These are phyloP conservation scores for Pyrus bretschneideri DNA, from an alignment of 306 rosid genomes.

Conservation along the genomic window DNA sequence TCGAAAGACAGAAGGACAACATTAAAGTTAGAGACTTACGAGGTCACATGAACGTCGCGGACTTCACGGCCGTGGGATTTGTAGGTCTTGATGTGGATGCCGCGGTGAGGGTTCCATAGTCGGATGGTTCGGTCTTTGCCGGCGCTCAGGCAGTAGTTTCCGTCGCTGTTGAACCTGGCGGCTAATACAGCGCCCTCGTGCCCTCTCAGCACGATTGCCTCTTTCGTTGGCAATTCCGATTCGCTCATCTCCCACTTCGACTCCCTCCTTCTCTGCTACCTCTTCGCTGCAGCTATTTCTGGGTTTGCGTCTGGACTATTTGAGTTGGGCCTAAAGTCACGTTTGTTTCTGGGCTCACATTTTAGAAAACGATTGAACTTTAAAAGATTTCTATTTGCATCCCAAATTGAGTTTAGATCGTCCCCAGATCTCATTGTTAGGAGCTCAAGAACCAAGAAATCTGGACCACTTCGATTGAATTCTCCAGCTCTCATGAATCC, in stretches of 20 bases:
- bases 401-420: no score
- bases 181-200: constrained; percentile 83
- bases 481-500: no score
- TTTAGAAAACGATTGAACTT: no score
- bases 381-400: no score
- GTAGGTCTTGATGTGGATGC: constrained; percentile 85
- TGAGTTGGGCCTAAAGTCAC: background rate
- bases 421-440: no score
- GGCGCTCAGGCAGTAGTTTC: constrained; percentile 68
- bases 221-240: constrained; percentile 54
- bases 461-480: no score
- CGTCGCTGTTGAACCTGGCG: constrained; percentile 71
- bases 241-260: constrained; percentile 36
- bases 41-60: constrained; percentile 76
- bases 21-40: constrained; percentile 20
- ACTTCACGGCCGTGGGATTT: constrained; percentile 91
- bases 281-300: background rate
- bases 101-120: constrained; percentile 96
- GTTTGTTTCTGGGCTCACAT: no score
- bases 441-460: no score
- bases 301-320: background rate
- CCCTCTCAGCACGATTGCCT: constrained; percentile 54
- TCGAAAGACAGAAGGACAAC: background rate
- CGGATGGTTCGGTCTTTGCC: constrained; percentile 94
- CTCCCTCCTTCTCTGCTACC: no score